These are phyloP conservation scores for Aspergillus calidoustus DNA, from an alignment of 2,329 filamentous ascomycete genomes.

Conservation along the genomic window DNA sequence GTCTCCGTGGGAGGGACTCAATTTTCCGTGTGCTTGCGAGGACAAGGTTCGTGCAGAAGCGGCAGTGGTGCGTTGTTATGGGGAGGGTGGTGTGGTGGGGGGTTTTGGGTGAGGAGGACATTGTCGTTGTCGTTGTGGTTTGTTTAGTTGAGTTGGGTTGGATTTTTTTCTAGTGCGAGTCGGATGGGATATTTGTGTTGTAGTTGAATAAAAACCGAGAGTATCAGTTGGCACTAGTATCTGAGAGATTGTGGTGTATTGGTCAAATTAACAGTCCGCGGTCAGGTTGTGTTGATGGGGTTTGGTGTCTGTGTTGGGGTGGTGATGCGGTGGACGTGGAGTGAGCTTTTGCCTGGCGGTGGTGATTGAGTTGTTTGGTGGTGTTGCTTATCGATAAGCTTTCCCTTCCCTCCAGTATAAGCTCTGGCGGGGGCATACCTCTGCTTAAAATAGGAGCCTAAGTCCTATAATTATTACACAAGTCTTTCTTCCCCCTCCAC, in stretches of 20 bases:
- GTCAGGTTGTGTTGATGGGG: background rate
- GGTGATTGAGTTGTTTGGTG: background rate
- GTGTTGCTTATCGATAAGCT: background rate
- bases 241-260: background rate
- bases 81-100: constrained; percentile 26
- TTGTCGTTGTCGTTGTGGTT: background rate
- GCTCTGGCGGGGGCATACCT: too few relatives aligned
- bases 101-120: background rate
- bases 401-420: background rate
- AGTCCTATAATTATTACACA: too few relatives aligned
- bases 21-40: constrained; percentile 63
- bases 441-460: too few relatives aligned
- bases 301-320: background rate
- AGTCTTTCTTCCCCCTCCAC: too few relatives aligned
- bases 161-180: too few relatives aligned
- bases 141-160: background rate
- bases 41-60: constrained; percentile 67
- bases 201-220: background rate
- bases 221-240: background rate
- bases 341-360: background rate
- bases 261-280: background rate
- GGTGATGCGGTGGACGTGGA: background rate
- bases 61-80: constrained; percentile 63
- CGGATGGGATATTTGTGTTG: background rate
- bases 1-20: constrained; percentile 57